Percentiles rank a stretch among this genome's conserved stretches.
These are phyloP conservation scores for Linum trigynum DNA, from an alignment of 345 rosid species.

Conservation along the genomic window DNA sequence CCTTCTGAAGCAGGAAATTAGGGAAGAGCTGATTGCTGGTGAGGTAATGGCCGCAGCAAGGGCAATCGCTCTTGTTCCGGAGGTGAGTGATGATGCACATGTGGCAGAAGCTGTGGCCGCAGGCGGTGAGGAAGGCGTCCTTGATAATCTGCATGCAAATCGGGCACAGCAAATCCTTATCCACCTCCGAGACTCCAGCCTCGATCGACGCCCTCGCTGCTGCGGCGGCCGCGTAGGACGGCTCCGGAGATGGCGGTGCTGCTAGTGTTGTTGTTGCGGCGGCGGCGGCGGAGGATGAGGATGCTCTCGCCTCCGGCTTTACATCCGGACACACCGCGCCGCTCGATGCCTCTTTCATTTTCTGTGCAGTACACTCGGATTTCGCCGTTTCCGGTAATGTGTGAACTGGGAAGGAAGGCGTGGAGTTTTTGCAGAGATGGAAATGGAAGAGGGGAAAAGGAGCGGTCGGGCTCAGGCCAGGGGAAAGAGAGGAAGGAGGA, in stretches of 20 bases:
- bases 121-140: conserved; percentile 90
- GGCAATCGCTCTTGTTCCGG: conserved; percentile 88
- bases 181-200: conserved; percentile 22
- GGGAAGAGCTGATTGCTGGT: conserved; percentile 76
- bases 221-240: no score
- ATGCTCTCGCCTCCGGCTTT: conserved; percentile 11
- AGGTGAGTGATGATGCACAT: conserved; percentile 94
- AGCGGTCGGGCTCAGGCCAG: background rate
- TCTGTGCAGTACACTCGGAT: background rate
- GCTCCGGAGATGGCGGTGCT: conserved; percentile 8
- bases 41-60: conserved; percentile 77
- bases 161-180: conserved; percentile 80
- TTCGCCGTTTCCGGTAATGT: background rate
- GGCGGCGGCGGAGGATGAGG: conserved; percentile 14
- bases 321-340: conserved; percentile 23
- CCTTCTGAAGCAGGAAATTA: conserved; percentile 85
- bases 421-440: background rate
- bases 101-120: conserved; percentile 97
- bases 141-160: conserved; percentile 95
- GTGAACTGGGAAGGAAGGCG: background rate
- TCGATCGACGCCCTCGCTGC: conserved; percentile 1
- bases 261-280: background rate
- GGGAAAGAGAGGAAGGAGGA: background rate
- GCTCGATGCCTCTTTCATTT: conserved; percentile 23
- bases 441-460: background rate